These are phyloP conservation scores for Cyclotella sp. DNA, from an alignment of 108 stramenopile genomes.

Conservation along the genomic window DNA sequence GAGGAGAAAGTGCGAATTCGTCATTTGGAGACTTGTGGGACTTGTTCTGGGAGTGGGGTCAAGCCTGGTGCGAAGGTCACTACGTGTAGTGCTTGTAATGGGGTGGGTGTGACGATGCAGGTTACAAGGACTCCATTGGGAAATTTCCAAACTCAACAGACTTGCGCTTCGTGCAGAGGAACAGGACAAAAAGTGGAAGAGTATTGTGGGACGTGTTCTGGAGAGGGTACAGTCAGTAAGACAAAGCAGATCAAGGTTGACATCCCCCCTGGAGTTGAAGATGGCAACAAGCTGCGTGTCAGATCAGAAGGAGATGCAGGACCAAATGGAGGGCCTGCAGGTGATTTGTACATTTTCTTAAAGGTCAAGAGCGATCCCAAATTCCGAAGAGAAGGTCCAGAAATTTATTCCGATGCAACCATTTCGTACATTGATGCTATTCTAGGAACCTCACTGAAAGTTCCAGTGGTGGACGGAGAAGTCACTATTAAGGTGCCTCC, in stretches of 20 bases:
- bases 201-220: constrained; percentile 93
- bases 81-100: constrained; percentile 89
- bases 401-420: constrained; percentile 90
- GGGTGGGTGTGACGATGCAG: constrained; percentile 91
- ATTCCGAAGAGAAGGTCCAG: constrained; percentile 94
- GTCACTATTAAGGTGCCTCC: constrained; percentile 96
- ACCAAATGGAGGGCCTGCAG: constrained; percentile 91
- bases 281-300: constrained; percentile 96
- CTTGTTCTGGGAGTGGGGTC: constrained; percentile 88
- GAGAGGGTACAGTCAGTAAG: constrained; percentile 91
- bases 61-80: constrained; percentile 85
- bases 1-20: constrained; percentile 95
- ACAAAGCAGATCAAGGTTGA: constrained; percentile 97
- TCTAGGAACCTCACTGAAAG: constrained; percentile 91
- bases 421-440: constrained; percentile 95
- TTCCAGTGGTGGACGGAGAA: constrained; percentile 93
- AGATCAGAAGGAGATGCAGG: constrained; percentile 97
- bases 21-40: constrained; percentile 92
- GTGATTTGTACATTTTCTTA: constrained; percentile 97
- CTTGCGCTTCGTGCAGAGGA: constrained; percentile 94
- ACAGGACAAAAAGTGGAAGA: constrained; percentile 92
- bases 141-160: constrained; percentile 95
- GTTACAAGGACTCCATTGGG: constrained; percentile 96
- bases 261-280: constrained; percentile 95
- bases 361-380: constrained; percentile 89